Percentiles rank a stretch among this genome's conserved stretches.
phyloP scores from a whole-genome alignment of 176 grass and related monocot species.

The Hsuehochloa calcarea region DNA sequence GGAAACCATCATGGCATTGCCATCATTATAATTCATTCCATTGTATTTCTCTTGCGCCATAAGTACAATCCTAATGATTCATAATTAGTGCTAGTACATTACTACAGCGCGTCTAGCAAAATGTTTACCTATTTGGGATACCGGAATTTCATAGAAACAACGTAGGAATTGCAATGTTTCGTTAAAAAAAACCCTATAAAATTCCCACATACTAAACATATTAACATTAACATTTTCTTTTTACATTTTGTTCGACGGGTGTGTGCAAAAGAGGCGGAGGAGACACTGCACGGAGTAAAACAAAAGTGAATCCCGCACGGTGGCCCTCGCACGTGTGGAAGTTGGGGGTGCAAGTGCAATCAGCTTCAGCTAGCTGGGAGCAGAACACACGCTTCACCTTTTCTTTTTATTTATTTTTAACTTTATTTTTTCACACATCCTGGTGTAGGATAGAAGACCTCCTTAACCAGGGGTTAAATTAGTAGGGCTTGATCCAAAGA shows the following conservation, averaged over 20 bases:
- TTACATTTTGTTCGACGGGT: background rate
- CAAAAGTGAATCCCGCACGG: slow-evolving; percentile 10
- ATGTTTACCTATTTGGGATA: background rate
- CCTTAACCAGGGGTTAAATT: slow-evolving; percentile 21
- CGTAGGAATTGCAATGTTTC: background rate
- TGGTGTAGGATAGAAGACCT: background rate
- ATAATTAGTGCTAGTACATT: background rate
- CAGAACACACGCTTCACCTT: slow-evolving; percentile 22
- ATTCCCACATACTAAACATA: no score
- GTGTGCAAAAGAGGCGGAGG: background rate
- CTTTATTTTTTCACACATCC: background rate
- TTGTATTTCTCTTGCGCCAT: background rate
- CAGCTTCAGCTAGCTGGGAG: slow-evolving; percentile 29
- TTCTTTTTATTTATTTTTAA: slow-evolving; percentile 11
- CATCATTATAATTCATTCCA: background rate
- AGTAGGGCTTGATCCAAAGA: slow-evolving; percentile 30
- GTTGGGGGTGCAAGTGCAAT: slow-evolving; percentile 1
- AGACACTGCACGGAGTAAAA: slow-evolving; percentile 10
- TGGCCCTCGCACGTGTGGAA: slow-evolving; percentile 51
- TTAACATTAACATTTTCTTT: background rate
- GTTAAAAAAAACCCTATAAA: background rate
- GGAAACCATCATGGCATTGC: slow-evolving; percentile 22
- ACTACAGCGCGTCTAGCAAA: background rate
- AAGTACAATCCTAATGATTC: background rate
- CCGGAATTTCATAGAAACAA: background rate